Evolutionary conservation across 441 rosid genomes (phyloP).

Genomic region (Erodium moschatum): DNA sequence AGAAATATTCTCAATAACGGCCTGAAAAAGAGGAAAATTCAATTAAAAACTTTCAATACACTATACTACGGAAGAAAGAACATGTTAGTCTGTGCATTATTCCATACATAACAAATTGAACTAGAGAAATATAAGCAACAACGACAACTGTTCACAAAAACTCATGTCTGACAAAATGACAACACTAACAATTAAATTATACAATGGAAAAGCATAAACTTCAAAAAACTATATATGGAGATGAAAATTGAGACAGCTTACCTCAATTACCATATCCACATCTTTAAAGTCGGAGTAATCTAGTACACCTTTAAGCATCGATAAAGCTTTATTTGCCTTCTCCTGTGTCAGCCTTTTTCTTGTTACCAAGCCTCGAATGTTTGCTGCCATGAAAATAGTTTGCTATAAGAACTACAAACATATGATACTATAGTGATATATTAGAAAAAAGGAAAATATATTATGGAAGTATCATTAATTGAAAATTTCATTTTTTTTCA

Average conservation of each 20-base stretch:
- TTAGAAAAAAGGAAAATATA: not conserved
- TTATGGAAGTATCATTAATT: not conserved
- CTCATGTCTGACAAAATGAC: not conserved
- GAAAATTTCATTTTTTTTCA: not conserved
- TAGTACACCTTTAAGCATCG: constrained; percentile 68
- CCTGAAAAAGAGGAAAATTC: constrained; percentile 43
- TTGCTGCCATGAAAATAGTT: constrained; percentile 39
- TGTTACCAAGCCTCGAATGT: constrained; percentile 58
- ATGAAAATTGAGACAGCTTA: constrained; percentile 22
- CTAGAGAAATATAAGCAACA: not conserved
- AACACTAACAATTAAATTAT: not conserved
- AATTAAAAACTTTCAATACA: constrained; percentile 11
- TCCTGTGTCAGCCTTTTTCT: constrained; percentile 62
- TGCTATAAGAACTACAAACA: not conserved
- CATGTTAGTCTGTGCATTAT: not conserved
- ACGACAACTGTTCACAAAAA: not conserved
- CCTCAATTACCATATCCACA: constrained; percentile 97
- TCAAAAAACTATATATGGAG: constrained; percentile 3
- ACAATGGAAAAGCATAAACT: not conserved
- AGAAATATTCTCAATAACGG: constrained; percentile 70
- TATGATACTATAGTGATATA: not conserved
- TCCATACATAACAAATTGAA: no score
- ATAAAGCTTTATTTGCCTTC: constrained; percentile 63
- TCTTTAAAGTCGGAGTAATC: constrained; percentile 76
- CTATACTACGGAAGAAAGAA: not conserved